These are phyloP conservation scores for Chloranthus sessilifolius DNA, from an alignment of 164 flowering plant genomes.

Conservation along the genomic window DNA sequence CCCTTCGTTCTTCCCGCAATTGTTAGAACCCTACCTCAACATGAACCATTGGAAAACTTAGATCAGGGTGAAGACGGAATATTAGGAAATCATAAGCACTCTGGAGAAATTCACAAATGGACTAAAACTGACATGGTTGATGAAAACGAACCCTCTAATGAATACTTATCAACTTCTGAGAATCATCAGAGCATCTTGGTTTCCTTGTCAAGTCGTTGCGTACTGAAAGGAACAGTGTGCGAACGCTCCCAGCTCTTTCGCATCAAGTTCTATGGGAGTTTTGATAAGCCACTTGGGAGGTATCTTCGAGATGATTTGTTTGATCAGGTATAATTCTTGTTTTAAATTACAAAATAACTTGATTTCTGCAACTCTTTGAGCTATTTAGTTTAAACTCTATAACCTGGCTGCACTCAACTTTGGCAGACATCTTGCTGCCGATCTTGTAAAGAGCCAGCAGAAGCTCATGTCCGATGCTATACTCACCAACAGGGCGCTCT, in stretches of 20 bases:
- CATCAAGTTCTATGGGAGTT: slow-evolving; percentile 81
- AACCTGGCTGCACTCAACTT: slow-evolving; percentile 2
- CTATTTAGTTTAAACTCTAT: neutral
- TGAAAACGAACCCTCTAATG: slow-evolving; percentile 39
- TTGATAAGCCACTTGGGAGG: slow-evolving; percentile 92
- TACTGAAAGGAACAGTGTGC: slow-evolving; percentile 71
- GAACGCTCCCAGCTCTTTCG: slow-evolving; percentile 80
- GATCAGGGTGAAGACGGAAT: slow-evolving; percentile 17
- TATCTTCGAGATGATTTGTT: slow-evolving; percentile 82
- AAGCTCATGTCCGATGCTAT: slow-evolving; percentile 78
- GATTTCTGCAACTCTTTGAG: too few relatives aligned
- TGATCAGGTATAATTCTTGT: slow-evolving; percentile 52
- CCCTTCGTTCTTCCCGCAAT: too few relatives aligned
- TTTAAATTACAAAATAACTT: slow-evolving; percentile 1
- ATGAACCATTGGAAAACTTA: slow-evolving; percentile 22
- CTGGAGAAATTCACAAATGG: slow-evolving; percentile 19
- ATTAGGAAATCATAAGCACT: slow-evolving; percentile 13
- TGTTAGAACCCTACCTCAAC: slow-evolving; percentile 5
- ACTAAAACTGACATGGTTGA: slow-evolving; percentile 21
- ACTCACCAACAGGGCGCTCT: slow-evolving; percentile 90
- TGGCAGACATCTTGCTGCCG: slow-evolving; percentile 57
- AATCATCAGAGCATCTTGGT: slow-evolving; percentile 81
- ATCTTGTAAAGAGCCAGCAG: slow-evolving; percentile 67
- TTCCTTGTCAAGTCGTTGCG: slow-evolving; percentile 72
- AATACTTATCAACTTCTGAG: slow-evolving; percentile 58